These are phyloP conservation scores for Mucor mucedo DNA, from an alignment of 371 early-diverging fungal species.

Conservation along the genomic window DNA sequence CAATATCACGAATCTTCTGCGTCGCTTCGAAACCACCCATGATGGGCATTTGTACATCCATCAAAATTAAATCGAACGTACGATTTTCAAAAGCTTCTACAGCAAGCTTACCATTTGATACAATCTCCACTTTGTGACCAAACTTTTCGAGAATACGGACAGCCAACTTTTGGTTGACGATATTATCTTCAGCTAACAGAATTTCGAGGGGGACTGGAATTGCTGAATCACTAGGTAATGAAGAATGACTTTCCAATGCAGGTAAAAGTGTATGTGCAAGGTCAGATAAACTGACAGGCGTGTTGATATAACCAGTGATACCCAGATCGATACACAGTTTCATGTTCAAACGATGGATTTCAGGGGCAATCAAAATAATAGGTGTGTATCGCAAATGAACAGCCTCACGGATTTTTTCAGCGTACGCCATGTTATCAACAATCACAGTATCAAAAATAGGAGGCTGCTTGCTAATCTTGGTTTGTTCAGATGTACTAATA, in stretches of 20 bases:
- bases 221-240: conserved; percentile 58
- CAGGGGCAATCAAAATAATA: conserved; percentile 62
- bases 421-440: conserved; percentile 55
- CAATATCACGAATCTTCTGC: conserved; percentile 70
- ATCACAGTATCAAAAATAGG: conserved; percentile 60
- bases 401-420: conserved; percentile 60
- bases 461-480: conserved; percentile 24
- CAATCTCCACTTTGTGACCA: conserved; percentile 74
- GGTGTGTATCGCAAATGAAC: conserved; percentile 66
- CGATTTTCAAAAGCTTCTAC: conserved; percentile 68
- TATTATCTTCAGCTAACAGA: conserved; percentile 81
- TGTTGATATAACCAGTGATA: conserved; percentile 67
- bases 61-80: conserved; percentile 72
- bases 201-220: conserved; percentile 64
- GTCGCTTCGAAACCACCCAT: conserved; percentile 86
- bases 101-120: conserved; percentile 75
- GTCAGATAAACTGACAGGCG: conserved; percentile 62
- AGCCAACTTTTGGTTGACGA: conserved; percentile 82
- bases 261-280: conserved; percentile 69
- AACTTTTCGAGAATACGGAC: conserved; percentile 77
- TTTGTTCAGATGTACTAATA: conserved; percentile 16
- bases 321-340: conserved; percentile 68
- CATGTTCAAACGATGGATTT: conserved; percentile 54
- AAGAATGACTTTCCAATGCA: conserved; percentile 70
- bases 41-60: conserved; percentile 80